Conservation (phyloP, 1,284 basidiomycete genomes). For the Rhodotorula sp. region DNA sequence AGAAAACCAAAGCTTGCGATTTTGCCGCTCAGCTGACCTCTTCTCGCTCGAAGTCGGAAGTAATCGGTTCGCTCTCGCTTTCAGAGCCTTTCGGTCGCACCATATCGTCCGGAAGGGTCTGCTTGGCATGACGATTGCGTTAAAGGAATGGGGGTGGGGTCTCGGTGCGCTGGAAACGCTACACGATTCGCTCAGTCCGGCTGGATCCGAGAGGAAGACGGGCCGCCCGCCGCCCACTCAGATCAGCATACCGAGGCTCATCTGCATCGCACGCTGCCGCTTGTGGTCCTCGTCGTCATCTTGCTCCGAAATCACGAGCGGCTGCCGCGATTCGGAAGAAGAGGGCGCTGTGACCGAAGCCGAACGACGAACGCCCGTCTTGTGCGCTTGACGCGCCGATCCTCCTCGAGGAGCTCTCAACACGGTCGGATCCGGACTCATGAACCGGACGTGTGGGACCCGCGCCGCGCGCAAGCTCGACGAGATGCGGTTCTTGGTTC, state of each 20-base stretch:
- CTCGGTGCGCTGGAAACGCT: too few species aligned
- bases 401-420: neutral
- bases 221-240: neutral
- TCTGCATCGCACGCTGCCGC: slow-evolving; percentile 8
- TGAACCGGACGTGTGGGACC: slow-evolving; percentile 26
- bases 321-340: neutral
- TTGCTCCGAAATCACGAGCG: neutral
- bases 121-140: too few species aligned
- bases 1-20: too few species aligned
- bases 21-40: too few species aligned
- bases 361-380: neutral
- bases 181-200: neutral
- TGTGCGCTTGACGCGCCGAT: neutral
- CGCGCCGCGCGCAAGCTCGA: slow-evolving; percentile 9
- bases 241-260: slow-evolving; percentile 17
- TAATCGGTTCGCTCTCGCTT: too few species aligned
- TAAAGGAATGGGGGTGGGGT: too few species aligned
- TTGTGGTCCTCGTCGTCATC: neutral
- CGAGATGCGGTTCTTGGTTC: neutral
- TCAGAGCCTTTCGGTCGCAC: too few species aligned
- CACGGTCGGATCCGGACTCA: slow-evolving; percentile 10
- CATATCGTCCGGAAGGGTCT: too few species aligned
- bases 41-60: too few species aligned
- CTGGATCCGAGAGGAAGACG: neutral
- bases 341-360: neutral